Conservation (phyloP, 2,329 filamentous ascomycete genomes). For the Leptographium radiaticola region DNA sequence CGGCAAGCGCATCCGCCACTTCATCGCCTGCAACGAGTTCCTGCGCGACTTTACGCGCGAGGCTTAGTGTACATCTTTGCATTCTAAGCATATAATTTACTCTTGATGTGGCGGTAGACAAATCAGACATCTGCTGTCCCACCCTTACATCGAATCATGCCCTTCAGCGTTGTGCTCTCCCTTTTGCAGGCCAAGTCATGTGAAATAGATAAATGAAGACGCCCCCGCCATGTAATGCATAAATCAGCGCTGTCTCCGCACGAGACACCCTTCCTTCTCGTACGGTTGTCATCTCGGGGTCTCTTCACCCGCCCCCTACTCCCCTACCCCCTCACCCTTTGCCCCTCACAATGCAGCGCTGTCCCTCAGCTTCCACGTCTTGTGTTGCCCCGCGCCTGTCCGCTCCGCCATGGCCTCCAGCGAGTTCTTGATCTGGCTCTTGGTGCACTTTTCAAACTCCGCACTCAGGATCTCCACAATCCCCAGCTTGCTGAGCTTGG, state of each 20-base stretch:
- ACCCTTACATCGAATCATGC: no score
- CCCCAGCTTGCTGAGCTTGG: conserved; percentile 54
- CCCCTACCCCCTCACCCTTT: background rate
- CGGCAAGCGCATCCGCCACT: conserved; percentile 30
- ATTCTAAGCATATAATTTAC: no score
- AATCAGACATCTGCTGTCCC: no score
- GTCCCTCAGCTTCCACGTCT: conserved; percentile 45
- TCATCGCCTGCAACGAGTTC: conserved; percentile 26
- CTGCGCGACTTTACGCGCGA: conserved; percentile 19
- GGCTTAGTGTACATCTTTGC: background rate
- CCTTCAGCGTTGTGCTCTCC: no score
- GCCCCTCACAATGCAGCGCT: background rate
- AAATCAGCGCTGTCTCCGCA: background rate
- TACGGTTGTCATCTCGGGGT: no score
- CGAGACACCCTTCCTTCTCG: background rate
- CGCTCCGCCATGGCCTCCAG: conserved; percentile 52
- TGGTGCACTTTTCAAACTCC: conserved; percentile 57
- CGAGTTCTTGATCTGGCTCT: conserved; percentile 58
- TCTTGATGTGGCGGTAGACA: no score
- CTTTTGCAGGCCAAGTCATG: no score
- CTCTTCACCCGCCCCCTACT: no score
- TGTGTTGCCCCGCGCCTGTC: conserved; percentile 37
- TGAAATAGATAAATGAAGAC: no score
- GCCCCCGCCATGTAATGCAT: no score
- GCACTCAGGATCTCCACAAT: conserved; percentile 65